Conservation (phyloP, 2,329 filamentous ascomycete species). For the Chalaropsis thielavioides region DNA sequence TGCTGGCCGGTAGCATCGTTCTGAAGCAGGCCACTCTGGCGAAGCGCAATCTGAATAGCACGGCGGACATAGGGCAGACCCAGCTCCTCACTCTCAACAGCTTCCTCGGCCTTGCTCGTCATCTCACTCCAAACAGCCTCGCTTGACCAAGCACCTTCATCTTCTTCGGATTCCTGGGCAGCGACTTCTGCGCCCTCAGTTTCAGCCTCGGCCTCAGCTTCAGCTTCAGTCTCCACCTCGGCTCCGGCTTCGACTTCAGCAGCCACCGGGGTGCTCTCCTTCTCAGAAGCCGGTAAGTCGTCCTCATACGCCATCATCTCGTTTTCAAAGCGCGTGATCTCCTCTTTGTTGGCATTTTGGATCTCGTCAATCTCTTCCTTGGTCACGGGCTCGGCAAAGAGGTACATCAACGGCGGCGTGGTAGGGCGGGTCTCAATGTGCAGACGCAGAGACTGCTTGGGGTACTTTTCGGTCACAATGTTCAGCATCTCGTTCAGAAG, state of each 20-base stretch:
- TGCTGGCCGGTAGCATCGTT: conserved; percentile 31
- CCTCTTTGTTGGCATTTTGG: conserved; percentile 51
- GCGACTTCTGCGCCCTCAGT: conserved; percentile 18
- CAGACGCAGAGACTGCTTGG: conserved; percentile 59
- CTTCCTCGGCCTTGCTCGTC: conserved; percentile 40
- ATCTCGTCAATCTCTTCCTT: conserved; percentile 56
- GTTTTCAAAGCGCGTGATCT: conserved; percentile 55
- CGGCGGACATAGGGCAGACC: conserved; percentile 39
- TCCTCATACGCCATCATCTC: conserved; percentile 39
- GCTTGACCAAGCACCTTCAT: conserved; percentile 19
- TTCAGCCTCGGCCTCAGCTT: conserved; percentile 17
- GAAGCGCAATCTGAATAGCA: conserved; percentile 40
- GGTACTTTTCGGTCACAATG: conserved; percentile 59
- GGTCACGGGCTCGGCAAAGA: conserved; percentile 76
- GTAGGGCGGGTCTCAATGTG: conserved; percentile 63
- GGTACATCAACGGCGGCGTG: conserved; percentile 57
- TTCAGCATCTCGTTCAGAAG: conserved; percentile 70
- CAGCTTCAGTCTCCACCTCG: conserved; percentile 12
- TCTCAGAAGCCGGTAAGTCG: conserved; percentile 20
- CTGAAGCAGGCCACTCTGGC: conserved; percentile 38
- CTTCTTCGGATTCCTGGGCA: conserved; percentile 21
- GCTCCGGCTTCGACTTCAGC: neutral
- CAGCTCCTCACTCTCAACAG: conserved; percentile 42
- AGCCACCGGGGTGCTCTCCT: conserved; percentile 1
- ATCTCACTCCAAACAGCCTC: conserved; percentile 39